Evolutionary conservation across 306 rosid genomes (phyloP), one percentile per base, ranked within the genome.

Genomic region (Begonia fuchsioides): DNA sequence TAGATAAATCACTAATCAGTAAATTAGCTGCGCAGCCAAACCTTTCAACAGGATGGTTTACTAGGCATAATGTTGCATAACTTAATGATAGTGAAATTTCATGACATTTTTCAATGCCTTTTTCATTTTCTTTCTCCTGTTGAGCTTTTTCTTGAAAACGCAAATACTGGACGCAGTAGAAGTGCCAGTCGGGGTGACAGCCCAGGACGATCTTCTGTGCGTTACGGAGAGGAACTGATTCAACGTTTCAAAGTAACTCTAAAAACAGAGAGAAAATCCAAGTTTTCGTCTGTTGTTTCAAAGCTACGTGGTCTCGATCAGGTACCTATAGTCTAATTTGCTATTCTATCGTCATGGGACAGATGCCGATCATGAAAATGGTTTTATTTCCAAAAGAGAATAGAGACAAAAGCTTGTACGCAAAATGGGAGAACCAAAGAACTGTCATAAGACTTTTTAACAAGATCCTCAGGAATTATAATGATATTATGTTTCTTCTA

Each of bases 291-390:
- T 32, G 97, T 84, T 59, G 97, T 90, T 59, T 73, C 90, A 72
- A 90, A 81, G 77, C 81, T 90, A 47, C 83, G 97, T 15, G 97
- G 97, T 51, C 79, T 90, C 69, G 97, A 90, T 79, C 82, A 79
- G 97, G 97, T 90, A 63, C 61, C 56, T 59, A 48, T 50, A 50
- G 32, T 57, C 60, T 32, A 51, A 6, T 26, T 62, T 12, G 14
- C 15, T 39, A 48, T 9, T 49, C 44, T 66, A n/a, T n/a, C n/a
- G n/a, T n/a, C n/a, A n/a, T n/a, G 12, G 45, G 14, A 41, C n/a
- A n/a, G 45, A 3, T 13, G 12, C 12, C 3, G 45, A 41, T 41
- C 2, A 43, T 56, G 50, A 10, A n/a, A 39, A 16, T 56, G 38
- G 1, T 45, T 39, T 13, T 43, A 41, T 39, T 52, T 38, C 9